phyloP scores from a whole-genome alignment of 2,329 filamentous ascomycete genomes.

The Cordyceps farinosa region DNA sequence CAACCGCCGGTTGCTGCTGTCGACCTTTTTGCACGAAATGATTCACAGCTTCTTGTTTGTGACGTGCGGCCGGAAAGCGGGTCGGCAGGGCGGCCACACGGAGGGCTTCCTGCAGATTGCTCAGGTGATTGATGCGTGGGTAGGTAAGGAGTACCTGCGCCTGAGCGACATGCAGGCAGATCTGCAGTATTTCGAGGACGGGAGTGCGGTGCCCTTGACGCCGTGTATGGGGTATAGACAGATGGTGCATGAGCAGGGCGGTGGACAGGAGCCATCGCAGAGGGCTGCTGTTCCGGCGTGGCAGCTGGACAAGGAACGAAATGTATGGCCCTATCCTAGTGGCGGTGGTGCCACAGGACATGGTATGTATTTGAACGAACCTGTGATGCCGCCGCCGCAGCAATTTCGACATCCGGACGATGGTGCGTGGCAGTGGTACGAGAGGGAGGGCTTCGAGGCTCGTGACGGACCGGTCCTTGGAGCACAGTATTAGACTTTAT shows the following conservation, averaged over 20 bases:
- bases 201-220: slow-evolving; percentile 7
- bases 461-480: slow-evolving; percentile 18
- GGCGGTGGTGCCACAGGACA: background rate
- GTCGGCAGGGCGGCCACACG: slow-evolving; percentile 56
- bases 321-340: slow-evolving; percentile 14
- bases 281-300: slow-evolving; percentile 8
- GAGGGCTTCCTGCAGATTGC: slow-evolving; percentile 57
- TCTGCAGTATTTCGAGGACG: slow-evolving; percentile 48
- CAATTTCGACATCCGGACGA: slow-evolving; percentile 18
- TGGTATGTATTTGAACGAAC: background rate
- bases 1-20: slow-evolving; percentile 58
- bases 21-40: slow-evolving; percentile 63
- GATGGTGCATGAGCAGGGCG: background rate
- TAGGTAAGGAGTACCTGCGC: slow-evolving; percentile 51
- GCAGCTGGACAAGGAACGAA: slow-evolving; percentile 19
- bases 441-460: slow-evolving; percentile 32
- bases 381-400: slow-evolving; percentile 10
- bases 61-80: slow-evolving; percentile 55
- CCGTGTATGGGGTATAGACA: slow-evolving; percentile 10
- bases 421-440: slow-evolving; percentile 34
- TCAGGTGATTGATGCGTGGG: slow-evolving; percentile 58
- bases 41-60: slow-evolving; percentile 66
- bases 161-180: slow-evolving; percentile 61
- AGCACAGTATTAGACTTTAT: slow-evolving; percentile 10
- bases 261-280: background rate